A percentile compares a stretch with the other conserved stretches of the same genome.
Conservation (phyloP, 2,329 filamentous ascomycete genomes). For the Dothistroma septosporum region DNA sequence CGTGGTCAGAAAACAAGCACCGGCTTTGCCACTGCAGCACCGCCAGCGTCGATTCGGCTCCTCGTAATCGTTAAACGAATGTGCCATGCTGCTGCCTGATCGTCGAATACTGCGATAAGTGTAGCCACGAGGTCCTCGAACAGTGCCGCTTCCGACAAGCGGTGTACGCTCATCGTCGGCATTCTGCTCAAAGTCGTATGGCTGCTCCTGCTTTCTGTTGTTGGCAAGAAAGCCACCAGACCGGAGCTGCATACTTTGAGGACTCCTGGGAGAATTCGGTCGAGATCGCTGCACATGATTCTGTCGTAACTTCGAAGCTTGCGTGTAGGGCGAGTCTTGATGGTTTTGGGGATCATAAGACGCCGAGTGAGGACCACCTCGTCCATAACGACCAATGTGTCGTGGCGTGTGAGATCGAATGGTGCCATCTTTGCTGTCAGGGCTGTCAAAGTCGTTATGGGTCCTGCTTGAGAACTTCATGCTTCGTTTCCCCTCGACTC, state of each 20-base stretch:
- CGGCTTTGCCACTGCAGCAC: constrained; percentile 57
- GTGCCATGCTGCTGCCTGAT: constrained; percentile 55
- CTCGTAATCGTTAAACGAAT: constrained; percentile 27
- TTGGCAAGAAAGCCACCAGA: constrained; percentile 33
- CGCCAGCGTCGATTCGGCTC: constrained; percentile 19
- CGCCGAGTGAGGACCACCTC: constrained; percentile 63
- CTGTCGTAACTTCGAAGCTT: constrained; percentile 61
- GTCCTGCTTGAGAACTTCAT: constrained; percentile 92
- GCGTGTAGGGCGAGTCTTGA: constrained; percentile 73
- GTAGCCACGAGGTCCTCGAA: constrained; percentile 17
- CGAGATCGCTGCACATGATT: constrained; percentile 50
- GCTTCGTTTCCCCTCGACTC: constrained; percentile 73
- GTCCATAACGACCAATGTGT: constrained; percentile 74
- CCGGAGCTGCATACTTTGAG: constrained; percentile 48
- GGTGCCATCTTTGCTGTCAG: constrained; percentile 40
- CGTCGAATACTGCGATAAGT: constrained; percentile 41
- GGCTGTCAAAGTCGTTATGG: constrained; percentile 58
- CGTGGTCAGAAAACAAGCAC: constrained; percentile 81
- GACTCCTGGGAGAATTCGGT: constrained; percentile 61
- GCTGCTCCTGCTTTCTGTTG: constrained; percentile 54
- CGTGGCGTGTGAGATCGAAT: constrained; percentile 64
- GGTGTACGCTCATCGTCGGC: constrained; percentile 85
- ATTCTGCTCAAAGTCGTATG: constrained; percentile 77
- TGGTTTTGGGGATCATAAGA: constrained; percentile 75
- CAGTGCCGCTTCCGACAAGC: constrained; percentile 51